phyloP scores from a whole-genome alignment of 345 rosid genomes.

The Salix udensis region DNA sequence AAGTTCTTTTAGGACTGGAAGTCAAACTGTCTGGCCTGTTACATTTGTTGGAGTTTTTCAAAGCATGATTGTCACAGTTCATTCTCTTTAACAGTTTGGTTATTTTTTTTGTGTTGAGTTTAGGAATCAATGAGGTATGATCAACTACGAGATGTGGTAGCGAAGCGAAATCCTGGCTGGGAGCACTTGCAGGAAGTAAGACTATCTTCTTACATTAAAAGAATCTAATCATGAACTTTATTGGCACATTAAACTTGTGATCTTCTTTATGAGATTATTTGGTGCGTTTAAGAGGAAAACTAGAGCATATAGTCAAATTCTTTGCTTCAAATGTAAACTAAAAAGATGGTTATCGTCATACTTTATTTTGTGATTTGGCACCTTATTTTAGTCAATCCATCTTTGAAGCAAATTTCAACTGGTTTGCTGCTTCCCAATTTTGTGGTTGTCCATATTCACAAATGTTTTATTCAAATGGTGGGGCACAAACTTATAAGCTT shows the following conservation, averaged over 20 bases:
- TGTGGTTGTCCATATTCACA: not conserved
- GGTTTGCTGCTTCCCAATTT: not conserved
- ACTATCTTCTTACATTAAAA: constrained; percentile 2
- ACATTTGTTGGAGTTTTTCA: not conserved
- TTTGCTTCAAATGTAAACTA: not conserved
- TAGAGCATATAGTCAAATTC: not conserved
- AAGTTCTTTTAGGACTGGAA: not conserved
- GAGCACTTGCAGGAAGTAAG: constrained; percentile 87
- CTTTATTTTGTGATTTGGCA: not conserved
- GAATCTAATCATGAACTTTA: not conserved
- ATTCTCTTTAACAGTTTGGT: constrained; percentile 10
- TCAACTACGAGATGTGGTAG: constrained; percentile 76
- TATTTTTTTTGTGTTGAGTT: constrained; percentile 22
- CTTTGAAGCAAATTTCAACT: not conserved
- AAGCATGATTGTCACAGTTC: not conserved
- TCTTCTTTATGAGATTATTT: not conserved
- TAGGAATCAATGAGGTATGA: constrained; percentile 91
- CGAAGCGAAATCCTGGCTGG: constrained; percentile 86
- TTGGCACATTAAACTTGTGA: not conserved
- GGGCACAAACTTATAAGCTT: not conserved
- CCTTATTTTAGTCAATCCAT: not conserved
- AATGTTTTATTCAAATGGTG: not conserved
- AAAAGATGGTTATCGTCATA: not conserved
- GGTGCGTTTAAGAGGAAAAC: not conserved
- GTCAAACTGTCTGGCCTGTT: not conserved